Evolutionary conservation across 2,329 filamentous ascomycete genomes (phyloP), one percentile per base, ranked within the genome.

Genomic region (Lachnellula suecica): DNA sequence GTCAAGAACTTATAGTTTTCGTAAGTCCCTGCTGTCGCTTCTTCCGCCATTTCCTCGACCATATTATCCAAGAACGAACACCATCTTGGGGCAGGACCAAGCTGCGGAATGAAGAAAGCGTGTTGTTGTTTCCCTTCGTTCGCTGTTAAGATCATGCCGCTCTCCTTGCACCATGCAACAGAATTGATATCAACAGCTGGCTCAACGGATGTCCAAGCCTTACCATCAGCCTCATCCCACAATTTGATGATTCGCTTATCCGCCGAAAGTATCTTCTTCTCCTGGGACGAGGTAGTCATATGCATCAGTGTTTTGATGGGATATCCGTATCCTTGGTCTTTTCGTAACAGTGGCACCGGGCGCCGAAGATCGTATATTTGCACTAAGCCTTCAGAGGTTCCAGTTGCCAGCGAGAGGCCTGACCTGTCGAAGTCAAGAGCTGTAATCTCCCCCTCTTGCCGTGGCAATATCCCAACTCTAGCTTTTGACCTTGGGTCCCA

Each of bases 1-100:
- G 93, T 96, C 67, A 99, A 78, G 82, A 99, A 99, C 73, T 97
- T 99, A 83, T 93, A 97, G 72, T 99, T 97, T 73, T 99, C 94
- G 76, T 99, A 99, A 9, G 94, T 90, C 63, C 94, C 87, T 25
- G 87, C 87, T 54, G 77, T 79, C 25, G 79, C 77, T 67, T 87
- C 84, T 68, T 97, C 93, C 8, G 93, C 93, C 91, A 99, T 97
- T 72, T 99, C 95, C 74, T 99, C 94, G 9, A 97, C 94, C 65
- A 99, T 84, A 65, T 95, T 97, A 72, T 99, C 95, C 57, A 99
- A 76, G 82, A 97, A 97, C 3, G 89, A 86, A 68, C 94, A 97
- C 94, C 94, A 99, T 65, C 84, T 90, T 1, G 94, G 95, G 1
- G 94, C 92, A 0, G 93, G 91, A 1, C 94, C 94, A 20, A 97